These are phyloP conservation scores for Salix caprea DNA, from an alignment of 345 rosid species.

Conservation along the genomic window DNA sequence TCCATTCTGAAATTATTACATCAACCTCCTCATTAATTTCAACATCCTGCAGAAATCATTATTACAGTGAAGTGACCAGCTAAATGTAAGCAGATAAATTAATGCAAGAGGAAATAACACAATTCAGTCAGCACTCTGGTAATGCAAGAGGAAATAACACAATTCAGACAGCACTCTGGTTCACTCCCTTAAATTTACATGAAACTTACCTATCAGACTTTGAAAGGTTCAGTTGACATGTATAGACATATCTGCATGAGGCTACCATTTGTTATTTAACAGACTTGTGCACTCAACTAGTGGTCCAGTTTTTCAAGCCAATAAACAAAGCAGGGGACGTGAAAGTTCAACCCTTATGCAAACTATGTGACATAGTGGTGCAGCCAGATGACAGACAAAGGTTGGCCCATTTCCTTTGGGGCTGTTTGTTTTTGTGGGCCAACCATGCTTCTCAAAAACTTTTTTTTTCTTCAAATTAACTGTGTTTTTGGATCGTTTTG, in stretches of 20 bases:
- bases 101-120: background rate
- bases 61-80: background rate
- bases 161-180: too few species aligned
- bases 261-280: background rate
- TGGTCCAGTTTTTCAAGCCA: background rate
- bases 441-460: too few species aligned
- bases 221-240: background rate
- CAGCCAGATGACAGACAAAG: background rate
- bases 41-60: constrained; percentile 64
- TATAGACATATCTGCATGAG: background rate
- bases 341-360: background rate
- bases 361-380: background rate
- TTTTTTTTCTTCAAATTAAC: too few species aligned
- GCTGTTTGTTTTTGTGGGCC: background rate
- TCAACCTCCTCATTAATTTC: constrained; percentile 92
- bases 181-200: too few species aligned
- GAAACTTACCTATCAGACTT: background rate
- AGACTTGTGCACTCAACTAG: background rate
- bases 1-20: constrained; percentile 96
- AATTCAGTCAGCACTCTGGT: too few species aligned
- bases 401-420: background rate
- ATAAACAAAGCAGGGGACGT: background rate
- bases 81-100: constrained; percentile 4
- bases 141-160: background rate
- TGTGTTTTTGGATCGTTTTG: too few species aligned